Conservation (phyloP, 306 rosid species). For the Canavalia gladiata region DNA sequence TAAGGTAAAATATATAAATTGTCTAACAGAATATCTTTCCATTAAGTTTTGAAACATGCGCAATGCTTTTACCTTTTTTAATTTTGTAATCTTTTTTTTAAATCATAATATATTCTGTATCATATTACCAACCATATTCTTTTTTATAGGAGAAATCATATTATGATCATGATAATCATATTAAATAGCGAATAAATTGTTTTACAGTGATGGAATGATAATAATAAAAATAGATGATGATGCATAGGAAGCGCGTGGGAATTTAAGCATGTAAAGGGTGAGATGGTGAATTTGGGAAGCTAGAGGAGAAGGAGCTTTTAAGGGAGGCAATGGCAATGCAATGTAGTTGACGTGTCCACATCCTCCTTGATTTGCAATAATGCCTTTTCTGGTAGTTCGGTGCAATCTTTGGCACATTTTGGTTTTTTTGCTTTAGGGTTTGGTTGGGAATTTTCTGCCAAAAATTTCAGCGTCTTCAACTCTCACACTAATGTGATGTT, state of each 20-base stretch:
- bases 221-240: not conserved
- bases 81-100: no score
- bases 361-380: constrained; percentile 42
- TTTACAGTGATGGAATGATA: not conserved
- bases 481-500: not conserved
- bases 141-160: no score
- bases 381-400: constrained; percentile 43
- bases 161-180: no score
- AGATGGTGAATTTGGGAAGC: constrained; percentile 26
- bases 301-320: constrained; percentile 50
- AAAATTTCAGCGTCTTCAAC: constrained; percentile 2
- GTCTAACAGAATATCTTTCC: no score
- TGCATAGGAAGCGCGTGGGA: constrained; percentile 36
- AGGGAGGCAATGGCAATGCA: constrained; percentile 50
- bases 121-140: no score
- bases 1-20: no score
- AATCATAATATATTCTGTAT: no score
- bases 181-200: not conserved
- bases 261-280: not conserved
- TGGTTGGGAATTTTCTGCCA: constrained; percentile 26
- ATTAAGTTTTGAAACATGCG: no score
- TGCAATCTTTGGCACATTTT: not conserved
- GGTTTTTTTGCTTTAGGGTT: not conserved
- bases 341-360: constrained; percentile 52
- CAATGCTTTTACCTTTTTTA: no score